Conservation (phyloP, 2,329 filamentous ascomycete species). For the Leptodontidium sp. region DNA sequence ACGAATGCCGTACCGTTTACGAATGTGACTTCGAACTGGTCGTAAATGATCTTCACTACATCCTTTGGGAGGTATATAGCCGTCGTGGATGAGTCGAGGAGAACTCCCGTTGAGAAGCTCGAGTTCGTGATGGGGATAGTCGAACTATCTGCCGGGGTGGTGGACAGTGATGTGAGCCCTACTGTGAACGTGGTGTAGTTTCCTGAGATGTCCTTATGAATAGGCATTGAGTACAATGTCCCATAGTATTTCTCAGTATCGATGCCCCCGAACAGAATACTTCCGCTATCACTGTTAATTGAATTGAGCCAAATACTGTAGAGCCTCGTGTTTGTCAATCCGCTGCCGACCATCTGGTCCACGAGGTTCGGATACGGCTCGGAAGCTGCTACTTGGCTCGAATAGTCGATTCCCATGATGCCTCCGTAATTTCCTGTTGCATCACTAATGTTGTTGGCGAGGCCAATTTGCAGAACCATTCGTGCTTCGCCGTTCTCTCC, state of each 20-base stretch:
- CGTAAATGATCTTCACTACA: neutral
- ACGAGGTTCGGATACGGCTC: slow-evolving; percentile 42
- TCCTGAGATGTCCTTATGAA: slow-evolving; percentile 29
- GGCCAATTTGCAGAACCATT: slow-evolving; percentile 61
- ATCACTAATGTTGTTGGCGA: slow-evolving; percentile 56
- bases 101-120: neutral
- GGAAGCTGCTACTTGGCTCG: slow-evolving; percentile 54
- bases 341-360: slow-evolving; percentile 49
- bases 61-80: neutral
- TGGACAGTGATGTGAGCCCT: slow-evolving; percentile 37
- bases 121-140: neutral
- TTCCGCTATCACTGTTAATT: slow-evolving; percentile 41
- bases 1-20: neutral
- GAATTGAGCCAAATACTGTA: slow-evolving; percentile 48
- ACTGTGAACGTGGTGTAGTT: slow-evolving; percentile 38
- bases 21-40: neutral
- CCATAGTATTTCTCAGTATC: slow-evolving; percentile 56
- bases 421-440: slow-evolving; percentile 51
- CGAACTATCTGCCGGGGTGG: slow-evolving; percentile 24
- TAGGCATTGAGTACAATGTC: slow-evolving; percentile 32
- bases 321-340: slow-evolving; percentile 53
- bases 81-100: neutral
- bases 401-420: slow-evolving; percentile 65
- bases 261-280: slow-evolving; percentile 54
- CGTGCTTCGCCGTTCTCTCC: slow-evolving; percentile 52